phyloP scores from a whole-genome alignment of 176 grass and related monocot species.

The Eragrostis nindensis region DNA sequence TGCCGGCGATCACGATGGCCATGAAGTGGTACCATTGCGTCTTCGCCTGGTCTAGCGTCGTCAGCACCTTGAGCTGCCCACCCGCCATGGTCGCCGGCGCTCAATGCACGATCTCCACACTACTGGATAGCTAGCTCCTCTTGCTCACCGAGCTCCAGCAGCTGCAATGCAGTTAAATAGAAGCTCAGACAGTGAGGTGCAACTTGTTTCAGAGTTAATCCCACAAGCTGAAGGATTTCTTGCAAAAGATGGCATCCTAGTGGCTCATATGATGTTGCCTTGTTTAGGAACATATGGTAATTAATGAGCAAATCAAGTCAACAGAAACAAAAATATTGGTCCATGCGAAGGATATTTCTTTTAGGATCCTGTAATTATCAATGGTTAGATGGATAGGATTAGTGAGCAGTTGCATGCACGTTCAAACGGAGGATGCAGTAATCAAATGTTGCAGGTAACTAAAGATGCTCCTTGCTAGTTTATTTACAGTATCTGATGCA shows the following conservation, averaged over 20 bases:
- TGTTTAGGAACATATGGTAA: not conserved
- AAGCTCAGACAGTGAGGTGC: conserved; percentile 15
- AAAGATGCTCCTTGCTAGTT: conserved; percentile 2
- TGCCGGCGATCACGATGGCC: conserved; percentile 77
- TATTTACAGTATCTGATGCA: not conserved
- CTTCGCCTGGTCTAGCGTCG: conserved; percentile 65
- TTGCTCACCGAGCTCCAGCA: not conserved
- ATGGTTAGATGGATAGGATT: conserved; percentile 24
- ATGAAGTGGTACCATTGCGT: conserved; percentile 80
- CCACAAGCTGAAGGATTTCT: not conserved
- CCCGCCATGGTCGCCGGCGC: conserved; percentile 14
- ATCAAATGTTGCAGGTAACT: conserved; percentile 9
- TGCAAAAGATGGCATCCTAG: not conserved
- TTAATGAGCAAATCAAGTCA: not conserved
- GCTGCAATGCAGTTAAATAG: conserved; percentile 4
- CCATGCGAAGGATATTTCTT: not conserved
- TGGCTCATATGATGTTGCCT: not conserved
- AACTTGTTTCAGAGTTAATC: conserved; percentile 6
- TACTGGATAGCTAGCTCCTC: not conserved
- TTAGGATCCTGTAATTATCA: not conserved
- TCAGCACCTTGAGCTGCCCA: conserved; percentile 48
- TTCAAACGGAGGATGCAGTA: not conserved
- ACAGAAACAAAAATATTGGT: not conserved
- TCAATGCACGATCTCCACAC: not conserved
- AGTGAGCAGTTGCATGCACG: conserved; percentile 18